Evolutionary conservation across 495 filamentous ascomycete genomes (phyloP).

Genomic region (Patellaria atrata): DNA sequence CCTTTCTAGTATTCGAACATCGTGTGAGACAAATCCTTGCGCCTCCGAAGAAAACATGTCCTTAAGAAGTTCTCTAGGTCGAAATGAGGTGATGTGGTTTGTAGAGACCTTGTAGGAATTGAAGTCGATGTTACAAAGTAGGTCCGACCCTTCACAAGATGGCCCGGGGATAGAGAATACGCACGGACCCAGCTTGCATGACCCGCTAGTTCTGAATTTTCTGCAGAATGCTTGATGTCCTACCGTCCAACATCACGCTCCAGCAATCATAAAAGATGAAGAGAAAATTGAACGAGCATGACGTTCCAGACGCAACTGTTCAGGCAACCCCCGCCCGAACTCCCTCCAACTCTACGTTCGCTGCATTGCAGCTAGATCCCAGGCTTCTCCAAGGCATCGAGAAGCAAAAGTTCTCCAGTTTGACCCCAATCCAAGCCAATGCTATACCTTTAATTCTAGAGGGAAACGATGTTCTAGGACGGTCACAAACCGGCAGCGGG

Average conservation of each 20-base stretch:
- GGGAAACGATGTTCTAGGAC: slow-evolving; percentile 77
- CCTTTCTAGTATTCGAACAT: no score
- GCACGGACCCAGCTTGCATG: no score
- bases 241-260: background rate
- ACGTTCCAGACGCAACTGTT: slow-evolving; percentile 35
- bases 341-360: slow-evolving; percentile 5
- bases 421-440: slow-evolving; percentile 72
- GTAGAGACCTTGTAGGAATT: no score
- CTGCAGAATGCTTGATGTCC: background rate
- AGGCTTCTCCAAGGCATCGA: slow-evolving; percentile 75
- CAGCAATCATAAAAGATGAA: slow-evolving; percentile 36
- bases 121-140: no score
- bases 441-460: slow-evolving; percentile 71
- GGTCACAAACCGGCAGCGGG: slow-evolving; percentile 8
- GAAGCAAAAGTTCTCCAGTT: slow-evolving; percentile 67
- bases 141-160: no score
- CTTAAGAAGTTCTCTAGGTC: no score
- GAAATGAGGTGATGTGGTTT: no score
- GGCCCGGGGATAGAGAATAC: no score
- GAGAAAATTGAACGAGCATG: slow-evolving; percentile 47
- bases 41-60: no score
- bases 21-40: no score
- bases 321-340: slow-evolving; percentile 1
- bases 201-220: background rate
- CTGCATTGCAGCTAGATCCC: slow-evolving; percentile 54